Conservation (phyloP, 2,329 filamentous ascomycete genomes). For the Penicillium janthinellum region DNA sequence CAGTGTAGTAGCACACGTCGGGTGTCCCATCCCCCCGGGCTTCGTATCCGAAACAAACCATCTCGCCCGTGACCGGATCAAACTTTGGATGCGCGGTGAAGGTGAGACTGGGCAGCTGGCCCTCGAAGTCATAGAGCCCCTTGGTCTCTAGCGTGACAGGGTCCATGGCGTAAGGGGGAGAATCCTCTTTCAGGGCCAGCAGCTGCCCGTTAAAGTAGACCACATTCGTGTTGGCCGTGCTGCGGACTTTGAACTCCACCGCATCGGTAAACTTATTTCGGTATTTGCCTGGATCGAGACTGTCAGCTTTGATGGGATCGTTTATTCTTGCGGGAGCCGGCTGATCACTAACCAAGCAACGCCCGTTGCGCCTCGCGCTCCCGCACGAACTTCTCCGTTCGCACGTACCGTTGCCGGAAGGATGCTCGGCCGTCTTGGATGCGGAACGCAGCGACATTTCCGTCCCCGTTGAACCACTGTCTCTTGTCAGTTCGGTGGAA, state of each 20-base stretch:
- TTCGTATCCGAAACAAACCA: slow-evolving; percentile 56
- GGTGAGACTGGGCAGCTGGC: slow-evolving; percentile 51
- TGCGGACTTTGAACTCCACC: slow-evolving; percentile 7
- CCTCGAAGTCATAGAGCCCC: slow-evolving; percentile 54
- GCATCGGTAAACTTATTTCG: slow-evolving; percentile 34
- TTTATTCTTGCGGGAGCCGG: too few relatives aligned
- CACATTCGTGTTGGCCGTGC: slow-evolving; percentile 60
- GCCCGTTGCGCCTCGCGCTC: slow-evolving; percentile 43
- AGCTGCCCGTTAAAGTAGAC: slow-evolving; percentile 57
- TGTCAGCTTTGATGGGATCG: too few relatives aligned
- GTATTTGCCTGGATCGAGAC: slow-evolving; percentile 35
- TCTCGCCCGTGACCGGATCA: slow-evolving; percentile 55
- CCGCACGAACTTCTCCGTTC: slow-evolving; percentile 45
- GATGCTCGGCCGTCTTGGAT: slow-evolving; percentile 37
- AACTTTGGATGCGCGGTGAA: slow-evolving; percentile 59
- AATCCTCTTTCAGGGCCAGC: slow-evolving; percentile 53
- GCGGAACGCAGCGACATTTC: slow-evolving; percentile 42
- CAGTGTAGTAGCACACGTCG: slow-evolving; percentile 42
- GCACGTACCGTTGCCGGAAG: slow-evolving; percentile 43
- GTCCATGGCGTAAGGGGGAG: slow-evolving; percentile 56
- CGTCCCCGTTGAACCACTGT: slow-evolving; percentile 46
- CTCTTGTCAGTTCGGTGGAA: not conserved
- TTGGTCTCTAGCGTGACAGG: slow-evolving; percentile 53
- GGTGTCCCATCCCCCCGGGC: slow-evolving; percentile 45
- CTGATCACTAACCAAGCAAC: slow-evolving; percentile 21